Base-by-base conservation (phyloP, 2,329 filamentous ascomycete genomes). In the Phoma sp. region DNA sequence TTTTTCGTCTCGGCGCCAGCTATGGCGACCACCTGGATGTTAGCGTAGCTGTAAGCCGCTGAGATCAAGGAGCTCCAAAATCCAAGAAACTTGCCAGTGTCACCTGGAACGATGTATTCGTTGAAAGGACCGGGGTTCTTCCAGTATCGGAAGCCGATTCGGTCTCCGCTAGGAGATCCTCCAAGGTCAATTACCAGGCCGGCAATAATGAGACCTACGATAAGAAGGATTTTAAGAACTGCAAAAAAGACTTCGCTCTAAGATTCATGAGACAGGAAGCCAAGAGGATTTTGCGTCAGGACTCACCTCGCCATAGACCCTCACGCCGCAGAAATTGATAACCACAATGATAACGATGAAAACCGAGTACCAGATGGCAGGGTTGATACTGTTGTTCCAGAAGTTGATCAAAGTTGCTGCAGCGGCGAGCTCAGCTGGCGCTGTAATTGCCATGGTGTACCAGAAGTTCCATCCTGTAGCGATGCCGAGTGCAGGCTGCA, bases 1-100 rank as follows among this genome's bases (percentile, higher is more conserved):
- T 92, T 92, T 22, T 84, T 87, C 0, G 90, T 90, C 75, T 94
- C 90, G 24, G 90, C 90, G 4, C 90, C 90, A 8, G 90, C 89
- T 8, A 93, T 83, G 54, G 90, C 90, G 39, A 92, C 88, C 17
- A 92, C 80, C 72, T 93, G 90, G 1, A 89, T 92, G 24, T 90
- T 89, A 1, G 88, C 85, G 65, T 92, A 92, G 56, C 89, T 67
- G 67, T 92, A 92, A 8, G 89, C 88, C 3, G 89, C 88, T 1
- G 86, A 90, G 49, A 92, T 88, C 64, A 92, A 90, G 53, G 90
- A 88, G 62, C 84, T 88, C 74, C 89, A 92, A 25, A 93, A 80
- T n/a, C 90, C 90, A 1, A 89, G 78, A 64, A 89, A 89, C 4
- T 78, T 75, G 6, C 86, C 87, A 77, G 78, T 82, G 1, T 67